phyloP scores from a whole-genome alignment of 2,329 filamentous ascomycete species.

The Didymella arachidicola region DNA sequence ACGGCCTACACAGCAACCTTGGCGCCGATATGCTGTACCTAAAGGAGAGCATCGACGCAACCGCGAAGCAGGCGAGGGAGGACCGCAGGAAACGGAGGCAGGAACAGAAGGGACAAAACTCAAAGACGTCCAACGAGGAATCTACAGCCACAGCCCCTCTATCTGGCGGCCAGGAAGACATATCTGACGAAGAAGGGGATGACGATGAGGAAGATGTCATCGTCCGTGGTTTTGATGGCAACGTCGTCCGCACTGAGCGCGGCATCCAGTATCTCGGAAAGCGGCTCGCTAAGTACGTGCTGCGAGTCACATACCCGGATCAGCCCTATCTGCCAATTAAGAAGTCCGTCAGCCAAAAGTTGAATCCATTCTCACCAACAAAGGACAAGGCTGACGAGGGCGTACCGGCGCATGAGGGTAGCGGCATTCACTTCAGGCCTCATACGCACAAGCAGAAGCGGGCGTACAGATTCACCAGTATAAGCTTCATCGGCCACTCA shows the following conservation, averaged over 20 bases:
- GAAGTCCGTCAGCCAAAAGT: slow-evolving; percentile 59
- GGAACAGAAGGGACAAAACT: slow-evolving; percentile 34
- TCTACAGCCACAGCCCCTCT: slow-evolving; percentile 55
- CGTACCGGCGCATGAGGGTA: slow-evolving; percentile 65
- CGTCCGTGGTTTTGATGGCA: slow-evolving; percentile 87
- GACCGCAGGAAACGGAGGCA: slow-evolving; percentile 68
- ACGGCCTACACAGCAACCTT: slow-evolving; percentile 94
- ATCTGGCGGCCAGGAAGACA: slow-evolving; percentile 60
- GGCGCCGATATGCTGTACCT: slow-evolving; percentile 96
- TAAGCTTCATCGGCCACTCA: slow-evolving; percentile 93
- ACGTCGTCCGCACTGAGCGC: slow-evolving; percentile 88
- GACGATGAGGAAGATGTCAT: slow-evolving; percentile 85
- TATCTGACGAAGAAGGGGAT: slow-evolving; percentile 53
- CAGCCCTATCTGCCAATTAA: slow-evolving; percentile 82
- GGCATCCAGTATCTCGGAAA: slow-evolving; percentile 98
- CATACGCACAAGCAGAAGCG: slow-evolving; percentile 57
- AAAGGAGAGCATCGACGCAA: slow-evolving; percentile 94
- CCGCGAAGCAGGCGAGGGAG: slow-evolving; percentile 75
- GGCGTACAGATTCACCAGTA: slow-evolving; percentile 86
- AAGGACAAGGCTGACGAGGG: slow-evolving; percentile 55
- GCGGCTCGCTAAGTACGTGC: slow-evolving; percentile 86
- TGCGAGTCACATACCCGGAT: slow-evolving; percentile 91
- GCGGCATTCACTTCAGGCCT: slow-evolving; percentile 63
- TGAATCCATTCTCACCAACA: slow-evolving; percentile 58
- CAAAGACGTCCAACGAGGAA: slow-evolving; percentile 11